These are phyloP conservation scores for Datura wrightii DNA, from an alignment of 257 asterid genomes.

Conservation along the genomic window DNA sequence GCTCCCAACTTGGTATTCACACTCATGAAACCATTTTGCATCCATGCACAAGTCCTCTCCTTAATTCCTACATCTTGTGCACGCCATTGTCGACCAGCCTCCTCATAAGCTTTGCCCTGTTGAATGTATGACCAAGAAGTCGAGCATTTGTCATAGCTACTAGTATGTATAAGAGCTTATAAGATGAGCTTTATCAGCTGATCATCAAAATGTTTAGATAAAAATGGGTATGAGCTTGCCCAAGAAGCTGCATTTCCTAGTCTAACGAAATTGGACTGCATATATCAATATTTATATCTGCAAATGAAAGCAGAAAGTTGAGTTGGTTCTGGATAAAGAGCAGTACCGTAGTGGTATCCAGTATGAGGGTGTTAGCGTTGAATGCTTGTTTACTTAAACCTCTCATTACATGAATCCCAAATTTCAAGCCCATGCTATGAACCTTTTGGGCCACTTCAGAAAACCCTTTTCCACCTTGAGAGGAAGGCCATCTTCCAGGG, in stretches of 20 bases:
- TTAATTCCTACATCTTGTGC: slow-evolving; percentile 82
- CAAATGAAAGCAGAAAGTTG: background rate
- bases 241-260: slow-evolving; percentile 25
- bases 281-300: slow-evolving; percentile 12
- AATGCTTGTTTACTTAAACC: slow-evolving; percentile 88
- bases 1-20: slow-evolving; percentile 80
- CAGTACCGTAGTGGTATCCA: slow-evolving; percentile 73
- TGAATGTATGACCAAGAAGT: background rate
- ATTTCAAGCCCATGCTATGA: slow-evolving; percentile 87
- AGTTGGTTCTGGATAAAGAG: slow-evolving; percentile 9
- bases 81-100: slow-evolving; percentile 66
- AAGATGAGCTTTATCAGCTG: background rate
- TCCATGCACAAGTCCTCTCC: slow-evolving; percentile 89
- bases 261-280: slow-evolving; percentile 1
- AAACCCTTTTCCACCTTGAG: slow-evolving; percentile 79
- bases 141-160: background rate
- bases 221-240: slow-evolving; percentile 10
- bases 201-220: background rate
- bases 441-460: slow-evolving; percentile 67
- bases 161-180: background rate
- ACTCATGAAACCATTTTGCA: slow-evolving; percentile 92
- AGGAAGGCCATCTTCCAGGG: slow-evolving; percentile 91
- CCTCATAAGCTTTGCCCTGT: slow-evolving; percentile 83
- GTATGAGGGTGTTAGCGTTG: slow-evolving; percentile 79
- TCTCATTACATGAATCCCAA: slow-evolving; percentile 95